Percentiles rank a stretch among this genome's conserved stretches.
phyloP scores from a whole-genome alignment of 441 rosid species.

The Erodium trifolium region DNA sequence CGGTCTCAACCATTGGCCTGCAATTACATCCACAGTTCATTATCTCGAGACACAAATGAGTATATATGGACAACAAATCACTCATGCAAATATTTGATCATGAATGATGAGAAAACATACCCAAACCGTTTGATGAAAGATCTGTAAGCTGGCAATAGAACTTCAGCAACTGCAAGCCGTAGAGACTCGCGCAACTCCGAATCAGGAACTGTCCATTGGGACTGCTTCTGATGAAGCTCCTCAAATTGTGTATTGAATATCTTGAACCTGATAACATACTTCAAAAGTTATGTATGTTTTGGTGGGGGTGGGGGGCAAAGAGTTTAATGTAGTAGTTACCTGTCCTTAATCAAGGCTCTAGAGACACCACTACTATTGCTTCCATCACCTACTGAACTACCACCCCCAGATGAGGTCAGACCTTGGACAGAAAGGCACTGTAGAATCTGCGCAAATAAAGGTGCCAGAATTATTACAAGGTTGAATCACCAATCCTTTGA shows the following conservation, averaged over 20 bases:
- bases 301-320: neutral
- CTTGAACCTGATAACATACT: slow-evolving; percentile 58
- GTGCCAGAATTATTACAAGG: neutral
- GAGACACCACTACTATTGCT: slow-evolving; percentile 89
- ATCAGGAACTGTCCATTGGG: slow-evolving; percentile 97
- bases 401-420: slow-evolving; percentile 81
- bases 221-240: slow-evolving; percentile 94
- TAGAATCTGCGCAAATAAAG: neutral
- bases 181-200: slow-evolving; percentile 87
- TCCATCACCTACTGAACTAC: slow-evolving; percentile 56
- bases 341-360: slow-evolving; percentile 42
- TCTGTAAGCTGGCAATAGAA: slow-evolving; percentile 90
- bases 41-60: neutral
- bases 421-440: slow-evolving; percentile 32
- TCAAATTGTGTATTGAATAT: slow-evolving; percentile 82
- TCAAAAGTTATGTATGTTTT: neutral
- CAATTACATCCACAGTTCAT: neutral
- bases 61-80: neutral
- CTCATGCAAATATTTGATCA: neutral
- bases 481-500: neutral
- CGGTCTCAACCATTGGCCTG: slow-evolving; percentile 4
- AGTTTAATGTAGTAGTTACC: neutral
- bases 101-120: slow-evolving; percentile 28
- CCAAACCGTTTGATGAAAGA: slow-evolving; percentile 81
- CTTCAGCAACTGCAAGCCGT: slow-evolving; percentile 98